Evolutionary conservation across 225 moss, liverwort and hornwort genomes (phyloP), one percentile per base, ranked within the genome.

Genomic region (Pseudoscleropodium purum): DNA sequence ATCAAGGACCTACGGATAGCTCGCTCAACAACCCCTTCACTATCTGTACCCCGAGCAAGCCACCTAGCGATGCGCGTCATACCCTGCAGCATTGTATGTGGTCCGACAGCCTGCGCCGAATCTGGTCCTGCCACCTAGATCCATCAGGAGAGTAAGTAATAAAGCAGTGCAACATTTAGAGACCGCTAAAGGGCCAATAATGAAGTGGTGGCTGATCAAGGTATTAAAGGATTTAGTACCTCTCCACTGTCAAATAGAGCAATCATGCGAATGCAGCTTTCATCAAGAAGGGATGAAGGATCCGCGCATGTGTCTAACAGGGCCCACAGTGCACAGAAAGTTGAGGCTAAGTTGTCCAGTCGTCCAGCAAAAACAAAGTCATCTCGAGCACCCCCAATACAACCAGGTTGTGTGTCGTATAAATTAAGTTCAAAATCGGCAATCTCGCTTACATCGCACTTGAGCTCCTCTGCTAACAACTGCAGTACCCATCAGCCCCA

Each of bases 391-490:
- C 97, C 97, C 66, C 96, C 97, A 75, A 97, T 89, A 93, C 94
- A 95, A 80, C 93, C 95, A 82, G 96, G 96, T 84, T 96, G 97
- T 57, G 95, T 96, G 79, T 97, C 97, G 78, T 95, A 97, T 75
- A 97, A 92, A 93, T 93, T 97, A 18, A 97, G 91, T 91, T 97
- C 97, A 84, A 97, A 97, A 92, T 97, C 97, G 34, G 96, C 97
- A 90, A 97, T 94, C 88, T 97, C 97, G 78, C 94, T 94, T 56
- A 95, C 92, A 73, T 93, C 93, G 88, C 97, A 97, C 79, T 95
- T 93, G 62, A 97, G 90, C 91, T 97, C 95, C 87, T 97, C 97
- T 49, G 97, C 96, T 85, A 97, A 89, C 49, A 97, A 93, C 96
- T 97, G 93, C 60, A 91, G 76, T 39, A 66, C 63, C 74, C 89